phyloP scores from a whole-genome alignment of 148 eudicot genomes.

The Amaranthus cruentus region DNA sequence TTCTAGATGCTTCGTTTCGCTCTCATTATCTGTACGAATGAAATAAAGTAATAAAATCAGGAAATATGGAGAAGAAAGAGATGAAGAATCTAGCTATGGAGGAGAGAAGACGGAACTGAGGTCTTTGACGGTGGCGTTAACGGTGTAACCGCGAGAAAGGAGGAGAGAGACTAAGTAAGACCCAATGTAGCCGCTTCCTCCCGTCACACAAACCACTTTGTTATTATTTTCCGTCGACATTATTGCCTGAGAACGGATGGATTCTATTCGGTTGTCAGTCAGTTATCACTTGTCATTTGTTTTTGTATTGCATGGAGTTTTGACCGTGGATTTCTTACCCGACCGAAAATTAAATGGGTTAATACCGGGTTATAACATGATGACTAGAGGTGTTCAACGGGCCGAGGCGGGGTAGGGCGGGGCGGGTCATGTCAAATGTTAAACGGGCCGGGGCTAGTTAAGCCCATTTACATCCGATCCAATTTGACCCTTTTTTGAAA shows the following conservation, averaged over 20 bases:
- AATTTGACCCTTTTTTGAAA: no score
- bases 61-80: neutral
- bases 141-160: conserved; percentile 83
- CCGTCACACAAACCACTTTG: conserved; percentile 69
- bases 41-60: neutral
- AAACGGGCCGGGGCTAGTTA: no score
- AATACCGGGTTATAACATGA: no score
- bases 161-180: conserved; percentile 72
- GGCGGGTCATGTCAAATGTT: no score
- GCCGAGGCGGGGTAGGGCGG: no score
- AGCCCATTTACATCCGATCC: no score
- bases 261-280: no score
- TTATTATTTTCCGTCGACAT: conserved; percentile 22
- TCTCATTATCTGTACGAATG: conserved; percentile 49
- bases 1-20: conserved; percentile 69
- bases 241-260: neutral
- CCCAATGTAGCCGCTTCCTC: conserved; percentile 92
- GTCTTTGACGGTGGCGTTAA: conserved; percentile 75
- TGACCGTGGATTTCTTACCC: no score
- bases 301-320: no score
- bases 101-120: conserved; percentile 36
- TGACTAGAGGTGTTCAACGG: no score
- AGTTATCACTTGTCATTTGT: no score
- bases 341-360: no score
- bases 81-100: neutral